phyloP scores from a whole-genome alignment of 768 basidiomycete genomes.

The Lyophyllum semitale region DNA sequence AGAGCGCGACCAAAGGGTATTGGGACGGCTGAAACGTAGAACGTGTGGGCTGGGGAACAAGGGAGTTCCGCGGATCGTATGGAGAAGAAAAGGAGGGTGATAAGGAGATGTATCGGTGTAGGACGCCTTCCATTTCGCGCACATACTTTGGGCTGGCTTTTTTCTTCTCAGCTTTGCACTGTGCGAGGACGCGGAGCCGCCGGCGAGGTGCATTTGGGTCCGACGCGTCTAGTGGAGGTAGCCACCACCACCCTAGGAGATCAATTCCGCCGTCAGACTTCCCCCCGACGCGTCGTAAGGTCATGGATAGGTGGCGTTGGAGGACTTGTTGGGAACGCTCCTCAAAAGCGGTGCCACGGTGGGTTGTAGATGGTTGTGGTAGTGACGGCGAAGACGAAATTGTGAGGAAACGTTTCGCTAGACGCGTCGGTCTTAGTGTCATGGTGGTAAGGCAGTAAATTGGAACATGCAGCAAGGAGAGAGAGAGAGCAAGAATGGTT shows the following conservation, averaged over 20 bases:
- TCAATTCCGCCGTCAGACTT: constrained; percentile 89
- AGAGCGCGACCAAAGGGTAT: constrained; percentile 61
- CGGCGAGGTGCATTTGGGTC: constrained; percentile 30
- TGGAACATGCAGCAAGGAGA: neutral
- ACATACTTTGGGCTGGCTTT: constrained; percentile 79
- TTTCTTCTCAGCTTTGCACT: constrained; percentile 91
- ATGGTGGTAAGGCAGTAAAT: neutral
- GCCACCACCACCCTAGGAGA: constrained; percentile 92
- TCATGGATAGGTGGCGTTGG: constrained; percentile 74
- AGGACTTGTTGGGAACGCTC: constrained; percentile 62
- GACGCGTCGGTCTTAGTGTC: neutral
- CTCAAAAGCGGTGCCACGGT: constrained; percentile 78
- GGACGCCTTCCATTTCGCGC: constrained; percentile 90
- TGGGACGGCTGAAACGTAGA: constrained; percentile 10
- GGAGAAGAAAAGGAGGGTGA: constrained; percentile 6
- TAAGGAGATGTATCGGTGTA: constrained; percentile 47
- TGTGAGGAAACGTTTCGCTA: constrained; percentile 5
- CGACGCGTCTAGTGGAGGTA: constrained; percentile 42
- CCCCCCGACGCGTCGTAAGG: constrained; percentile 78
- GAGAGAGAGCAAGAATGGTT: neutral
- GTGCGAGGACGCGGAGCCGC: constrained; percentile 76
- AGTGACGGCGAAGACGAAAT: neutral
- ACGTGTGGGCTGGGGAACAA: neutral
- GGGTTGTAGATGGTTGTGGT: constrained; percentile 49
- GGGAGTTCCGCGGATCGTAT: neutral